Conservation (phyloP, 2,329 filamentous ascomycete genomes). For the Macrophomina pseudophaseolina region DNA sequence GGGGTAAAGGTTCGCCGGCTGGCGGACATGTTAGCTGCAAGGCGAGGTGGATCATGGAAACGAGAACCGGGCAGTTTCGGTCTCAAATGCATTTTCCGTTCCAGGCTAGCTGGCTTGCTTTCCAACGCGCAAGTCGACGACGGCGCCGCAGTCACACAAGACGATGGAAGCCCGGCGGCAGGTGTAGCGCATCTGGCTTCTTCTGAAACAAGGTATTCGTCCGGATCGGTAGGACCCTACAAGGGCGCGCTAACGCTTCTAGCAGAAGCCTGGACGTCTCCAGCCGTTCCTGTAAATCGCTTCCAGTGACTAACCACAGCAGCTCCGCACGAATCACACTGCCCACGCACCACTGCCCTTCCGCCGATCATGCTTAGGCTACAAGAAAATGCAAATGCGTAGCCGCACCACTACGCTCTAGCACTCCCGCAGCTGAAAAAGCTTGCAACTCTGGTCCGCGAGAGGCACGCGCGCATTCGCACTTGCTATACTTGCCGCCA, state of each 20-base stretch:
- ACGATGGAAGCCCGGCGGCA: not conserved
- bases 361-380: not conserved
- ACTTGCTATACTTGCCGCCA: not conserved
- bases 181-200: not conserved
- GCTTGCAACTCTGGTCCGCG: not conserved
- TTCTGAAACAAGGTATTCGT: not conserved
- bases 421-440: not conserved
- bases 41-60: not conserved
- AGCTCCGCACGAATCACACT: not conserved
- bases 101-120: not conserved
- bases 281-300: not conserved
- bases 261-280: conserved; percentile 2
- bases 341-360: not conserved
- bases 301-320: not conserved
- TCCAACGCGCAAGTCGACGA: not conserved
- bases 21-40: not conserved
- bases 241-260: not conserved
- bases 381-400: not conserved
- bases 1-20: not conserved
- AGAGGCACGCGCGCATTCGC: not conserved
- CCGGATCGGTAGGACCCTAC: not conserved
- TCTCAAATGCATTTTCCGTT: not conserved
- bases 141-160: not conserved
- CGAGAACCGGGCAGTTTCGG: not conserved
- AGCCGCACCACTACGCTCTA: not conserved